Percentiles rank a stretch among this genome's conserved stretches.
phyloP scores from a whole-genome alignment of 768 basidiomycete species.

The Coprinopsis sp. region DNA sequence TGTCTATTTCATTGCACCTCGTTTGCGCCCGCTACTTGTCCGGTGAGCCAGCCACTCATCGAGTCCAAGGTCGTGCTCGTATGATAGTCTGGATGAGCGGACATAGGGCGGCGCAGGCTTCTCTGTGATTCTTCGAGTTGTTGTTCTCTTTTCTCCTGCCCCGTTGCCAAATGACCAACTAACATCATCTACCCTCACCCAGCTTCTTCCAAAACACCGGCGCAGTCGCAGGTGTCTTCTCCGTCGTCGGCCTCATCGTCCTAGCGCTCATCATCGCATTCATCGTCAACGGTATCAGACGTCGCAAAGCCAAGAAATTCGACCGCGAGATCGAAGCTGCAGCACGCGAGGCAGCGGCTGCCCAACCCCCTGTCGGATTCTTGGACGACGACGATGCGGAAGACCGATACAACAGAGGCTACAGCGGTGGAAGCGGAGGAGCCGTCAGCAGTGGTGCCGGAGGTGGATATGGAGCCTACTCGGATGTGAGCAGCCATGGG shows the following conservation, averaged over 20 bases:
- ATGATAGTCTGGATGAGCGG: no score
- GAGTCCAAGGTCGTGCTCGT: no score
- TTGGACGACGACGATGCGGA: slow-evolving; percentile 49
- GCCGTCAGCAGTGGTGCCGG: no score
- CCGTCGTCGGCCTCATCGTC: slow-evolving; percentile 61
- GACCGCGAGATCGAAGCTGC: slow-evolving; percentile 74
- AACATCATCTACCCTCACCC: no score
- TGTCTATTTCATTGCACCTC: no score
- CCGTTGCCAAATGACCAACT: no score
- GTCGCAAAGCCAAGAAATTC: slow-evolving; percentile 58
- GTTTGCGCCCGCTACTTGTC: no score
- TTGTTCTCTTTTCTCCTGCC: no score
- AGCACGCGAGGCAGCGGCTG: slow-evolving; percentile 56
- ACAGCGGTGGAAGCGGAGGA: slow-evolving; percentile 18
- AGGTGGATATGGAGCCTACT: slow-evolving; percentile 25
- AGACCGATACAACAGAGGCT: slow-evolving; percentile 21
- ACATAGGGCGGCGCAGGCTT: no score
- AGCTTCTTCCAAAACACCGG: slow-evolving; percentile 73
- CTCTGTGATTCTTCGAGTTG: no score
- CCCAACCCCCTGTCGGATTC: slow-evolving; percentile 45
- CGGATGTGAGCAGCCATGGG: slow-evolving; percentile 54
- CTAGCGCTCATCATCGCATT: slow-evolving; percentile 46
- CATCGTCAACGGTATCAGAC: slow-evolving; percentile 49
- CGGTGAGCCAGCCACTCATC: no score
- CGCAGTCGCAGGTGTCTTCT: slow-evolving; percentile 69